Evolutionary conservation across 2,329 filamentous ascomycete genomes (phyloP).

Genomic region (Coniella lustricola): DNA sequence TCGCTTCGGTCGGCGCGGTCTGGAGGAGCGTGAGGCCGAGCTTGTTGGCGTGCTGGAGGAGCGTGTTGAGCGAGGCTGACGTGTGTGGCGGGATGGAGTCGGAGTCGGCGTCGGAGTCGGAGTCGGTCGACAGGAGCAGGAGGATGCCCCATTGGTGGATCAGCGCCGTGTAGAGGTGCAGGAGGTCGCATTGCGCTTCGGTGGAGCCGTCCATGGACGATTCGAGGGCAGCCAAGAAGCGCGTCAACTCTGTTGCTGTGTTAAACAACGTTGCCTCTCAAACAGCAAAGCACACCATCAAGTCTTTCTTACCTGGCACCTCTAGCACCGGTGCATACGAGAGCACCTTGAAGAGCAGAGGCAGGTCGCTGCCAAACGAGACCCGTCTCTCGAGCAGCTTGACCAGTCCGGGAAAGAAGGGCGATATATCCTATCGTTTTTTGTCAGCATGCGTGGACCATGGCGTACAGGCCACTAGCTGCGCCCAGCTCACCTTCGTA

Average conservation of each 20-base stretch:
- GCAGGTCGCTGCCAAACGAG: neutral
- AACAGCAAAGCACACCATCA: neutral
- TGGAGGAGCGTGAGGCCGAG: constrained; percentile 56
- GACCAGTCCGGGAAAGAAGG: constrained; percentile 40
- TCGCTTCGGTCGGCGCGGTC: constrained; percentile 34
- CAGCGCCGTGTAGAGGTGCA: constrained; percentile 61
- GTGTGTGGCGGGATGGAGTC: constrained; percentile 30
- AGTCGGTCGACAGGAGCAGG: constrained; percentile 33
- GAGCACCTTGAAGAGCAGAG: constrained; percentile 34
- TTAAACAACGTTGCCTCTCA: neutral
- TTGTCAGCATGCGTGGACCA: neutral
- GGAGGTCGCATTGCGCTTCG: constrained; percentile 50
- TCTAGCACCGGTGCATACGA: constrained; percentile 46
- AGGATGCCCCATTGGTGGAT: constrained; percentile 52
- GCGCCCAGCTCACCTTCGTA: constrained; percentile 41
- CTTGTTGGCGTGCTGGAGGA: constrained; percentile 44
- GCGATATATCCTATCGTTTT: neutral
- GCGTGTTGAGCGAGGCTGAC: constrained; percentile 31
- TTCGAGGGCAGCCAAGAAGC: constrained; percentile 6
- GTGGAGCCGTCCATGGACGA: constrained; percentile 39
- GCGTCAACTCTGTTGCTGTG: neutral
- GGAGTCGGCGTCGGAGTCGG: too few species aligned
- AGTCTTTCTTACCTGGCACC: constrained; percentile 43
- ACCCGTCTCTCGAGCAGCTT: constrained; percentile 38
- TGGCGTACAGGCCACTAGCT: too few species aligned